Conservation (phyloP, 176 grass and related monocot genomes). For the Phragmites australis region DNA sequence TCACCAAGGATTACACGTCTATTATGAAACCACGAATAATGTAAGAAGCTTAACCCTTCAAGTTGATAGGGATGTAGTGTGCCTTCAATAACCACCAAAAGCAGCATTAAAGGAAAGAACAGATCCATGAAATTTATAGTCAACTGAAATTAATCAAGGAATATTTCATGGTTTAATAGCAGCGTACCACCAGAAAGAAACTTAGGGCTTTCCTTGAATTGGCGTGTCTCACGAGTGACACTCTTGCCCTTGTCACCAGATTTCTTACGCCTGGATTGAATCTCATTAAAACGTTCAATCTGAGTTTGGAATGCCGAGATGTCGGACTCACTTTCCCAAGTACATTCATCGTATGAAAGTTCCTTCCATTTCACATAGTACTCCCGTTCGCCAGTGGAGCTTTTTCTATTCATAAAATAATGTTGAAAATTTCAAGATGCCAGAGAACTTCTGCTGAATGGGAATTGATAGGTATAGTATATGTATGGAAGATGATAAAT, state of each 20-base stretch:
- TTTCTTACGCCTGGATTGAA: slow-evolving; percentile 68
- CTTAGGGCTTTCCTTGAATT: slow-evolving; percentile 61
- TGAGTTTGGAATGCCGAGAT: slow-evolving; percentile 82
- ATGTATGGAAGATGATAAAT: slow-evolving; percentile 31
- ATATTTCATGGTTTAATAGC: slow-evolving; percentile 32
- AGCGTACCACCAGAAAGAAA: slow-evolving; percentile 79
- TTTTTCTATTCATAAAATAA: slow-evolving; percentile 56
- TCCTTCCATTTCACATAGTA: slow-evolving; percentile 99
- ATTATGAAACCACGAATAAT: slow-evolving; percentile 80
- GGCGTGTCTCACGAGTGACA: slow-evolving; percentile 33
- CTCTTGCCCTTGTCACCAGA: slow-evolving; percentile 53
- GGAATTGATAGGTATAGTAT: slow-evolving; percentile 21
- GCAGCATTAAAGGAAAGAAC: slow-evolving; percentile 21
- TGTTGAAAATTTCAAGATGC: slow-evolving; percentile 28
- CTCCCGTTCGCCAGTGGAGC: slow-evolving; percentile 50
- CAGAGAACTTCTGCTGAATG: slow-evolving; percentile 13
- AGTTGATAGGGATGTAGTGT: slow-evolving; percentile 90
- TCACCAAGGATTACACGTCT: slow-evolving; percentile 96
- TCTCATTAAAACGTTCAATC: slow-evolving; percentile 73
- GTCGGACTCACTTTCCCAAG: slow-evolving; percentile 84
- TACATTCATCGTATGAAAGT: slow-evolving; percentile 93
- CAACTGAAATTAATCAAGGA: slow-evolving; percentile 38
- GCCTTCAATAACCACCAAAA: slow-evolving; percentile 60
- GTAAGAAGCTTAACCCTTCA: slow-evolving; percentile 94
- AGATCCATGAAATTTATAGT: slow-evolving; percentile 1